Percentiles rank a stretch among this genome's conserved stretches.
phyloP scores from a whole-genome alignment of 208 protist species.

The Acanthamoeba sp. region DNA sequence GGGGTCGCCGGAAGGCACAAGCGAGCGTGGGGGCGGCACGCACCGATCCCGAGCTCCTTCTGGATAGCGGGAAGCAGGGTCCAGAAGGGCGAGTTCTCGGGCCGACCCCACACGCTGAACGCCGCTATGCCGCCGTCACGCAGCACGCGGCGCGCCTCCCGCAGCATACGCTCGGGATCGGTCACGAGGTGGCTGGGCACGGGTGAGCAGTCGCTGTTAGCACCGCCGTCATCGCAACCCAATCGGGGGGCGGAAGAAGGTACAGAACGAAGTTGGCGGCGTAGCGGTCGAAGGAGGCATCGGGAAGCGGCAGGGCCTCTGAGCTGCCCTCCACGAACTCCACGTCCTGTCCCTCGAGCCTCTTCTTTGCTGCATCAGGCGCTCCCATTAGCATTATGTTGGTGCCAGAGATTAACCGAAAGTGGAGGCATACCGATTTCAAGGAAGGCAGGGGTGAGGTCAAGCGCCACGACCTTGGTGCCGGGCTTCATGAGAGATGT shows the following conservation, averaged over 20 bases:
- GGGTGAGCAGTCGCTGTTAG: background rate
- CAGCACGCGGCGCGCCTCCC: conserved; percentile 67
- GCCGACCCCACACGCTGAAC: conserved; percentile 77
- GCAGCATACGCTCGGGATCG: conserved; percentile 68
- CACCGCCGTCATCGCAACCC: no score
- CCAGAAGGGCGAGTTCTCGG: conserved; percentile 68
- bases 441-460: background rate
- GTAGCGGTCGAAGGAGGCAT: conserved; percentile 69
- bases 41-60: conserved; percentile 49
- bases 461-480: background rate
- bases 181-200: conserved; percentile 72
- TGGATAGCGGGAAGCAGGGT: conserved; percentile 42
- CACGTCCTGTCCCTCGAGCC: background rate
- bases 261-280: conserved; percentile 63
- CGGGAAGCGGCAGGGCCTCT: conserved; percentile 60
- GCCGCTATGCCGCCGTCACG: conserved; percentile 74
- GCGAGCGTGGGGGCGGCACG: background rate
- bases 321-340: conserved; percentile 8
- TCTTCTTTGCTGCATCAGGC: conserved; percentile 1
- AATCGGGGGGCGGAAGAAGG: background rate
- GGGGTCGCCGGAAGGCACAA: no score
- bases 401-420: background rate
- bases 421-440: background rate
- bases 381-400: no score
- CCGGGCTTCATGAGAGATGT: background rate